phyloP scores from a whole-genome alignment of 179 eudicot species.

The Spergularia azorica region DNA sequence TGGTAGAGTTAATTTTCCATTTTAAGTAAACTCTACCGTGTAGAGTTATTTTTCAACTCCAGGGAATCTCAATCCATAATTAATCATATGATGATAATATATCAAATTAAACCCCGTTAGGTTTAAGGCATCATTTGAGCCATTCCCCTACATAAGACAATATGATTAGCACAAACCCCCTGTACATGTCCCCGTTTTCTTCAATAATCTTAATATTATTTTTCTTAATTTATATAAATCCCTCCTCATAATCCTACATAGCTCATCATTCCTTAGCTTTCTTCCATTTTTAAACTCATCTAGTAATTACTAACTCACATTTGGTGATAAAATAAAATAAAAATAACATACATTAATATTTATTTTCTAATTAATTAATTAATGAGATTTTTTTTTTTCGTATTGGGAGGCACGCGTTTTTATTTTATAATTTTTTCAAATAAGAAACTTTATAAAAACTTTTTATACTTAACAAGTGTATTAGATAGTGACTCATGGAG shows the following conservation, averaged over 20 bases:
- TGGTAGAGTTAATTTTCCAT: too few relatives aligned
- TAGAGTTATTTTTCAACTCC: too few relatives aligned
- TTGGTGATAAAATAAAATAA: background rate
- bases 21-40: too few relatives aligned
- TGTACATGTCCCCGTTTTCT: conserved; percentile 44
- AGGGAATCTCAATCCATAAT: background rate
- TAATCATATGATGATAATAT: background rate
- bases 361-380: too few relatives aligned
- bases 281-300: conserved; percentile 26
- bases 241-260: conserved; percentile 17
- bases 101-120: conserved; percentile 31
- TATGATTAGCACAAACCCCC: conserved; percentile 60
- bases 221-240: background rate
- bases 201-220: background rate
- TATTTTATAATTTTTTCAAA: too few relatives aligned
- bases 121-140: conserved; percentile 46
- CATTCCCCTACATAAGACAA: conserved; percentile 62
- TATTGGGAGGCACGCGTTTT: background rate
- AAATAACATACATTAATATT: too few relatives aligned
- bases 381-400: background rate
- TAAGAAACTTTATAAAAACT: background rate
- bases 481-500: conserved; percentile 4
- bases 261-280: conserved; percentile 33
- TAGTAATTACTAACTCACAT: background rate
- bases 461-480: conserved; percentile 13